Conservation (phyloP, 2,329 filamentous ascomycete genomes). For the Exophiala xenobiotica region DNA sequence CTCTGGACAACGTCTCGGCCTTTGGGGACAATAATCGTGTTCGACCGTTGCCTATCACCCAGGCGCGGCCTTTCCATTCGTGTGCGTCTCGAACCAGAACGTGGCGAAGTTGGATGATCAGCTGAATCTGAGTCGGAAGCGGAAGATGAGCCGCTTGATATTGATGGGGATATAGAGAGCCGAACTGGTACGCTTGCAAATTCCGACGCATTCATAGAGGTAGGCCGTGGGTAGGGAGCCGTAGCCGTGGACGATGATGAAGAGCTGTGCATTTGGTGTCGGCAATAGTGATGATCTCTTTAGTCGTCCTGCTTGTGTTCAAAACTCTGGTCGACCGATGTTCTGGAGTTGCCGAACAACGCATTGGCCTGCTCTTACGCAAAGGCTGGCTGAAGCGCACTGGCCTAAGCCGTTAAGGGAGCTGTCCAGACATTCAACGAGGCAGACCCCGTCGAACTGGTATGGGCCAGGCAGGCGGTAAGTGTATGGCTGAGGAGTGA, state of each 20-base stretch:
- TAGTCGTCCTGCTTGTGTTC: constrained; percentile 12
- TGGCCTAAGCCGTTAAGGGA: constrained; percentile 14
- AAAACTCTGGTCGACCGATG: constrained; percentile 13
- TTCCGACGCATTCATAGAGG: constrained; percentile 17
- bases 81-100: constrained; percentile 51
- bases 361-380: constrained; percentile 18
- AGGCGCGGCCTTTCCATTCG: constrained; percentile 63
- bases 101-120: constrained; percentile 45
- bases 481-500: background rate
- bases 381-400: constrained; percentile 11
- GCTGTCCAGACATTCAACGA: constrained; percentile 14
- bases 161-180: constrained; percentile 22
- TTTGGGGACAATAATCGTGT: constrained; percentile 77
- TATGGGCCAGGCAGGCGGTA: constrained; percentile 8
- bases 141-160: constrained; percentile 39
- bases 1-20: constrained; percentile 73
- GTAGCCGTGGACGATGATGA: constrained; percentile 20
- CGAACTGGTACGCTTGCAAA: constrained; percentile 5
- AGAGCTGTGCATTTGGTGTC: constrained; percentile 13
- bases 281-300: background rate
- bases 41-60: constrained; percentile 73
- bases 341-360: constrained; percentile 18
- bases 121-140: constrained; percentile 49
- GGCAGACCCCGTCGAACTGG: background rate
- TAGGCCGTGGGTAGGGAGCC: constrained; percentile 16